Conservation (phyloP, 345 rosid genomes). For the Salix caprea region DNA sequence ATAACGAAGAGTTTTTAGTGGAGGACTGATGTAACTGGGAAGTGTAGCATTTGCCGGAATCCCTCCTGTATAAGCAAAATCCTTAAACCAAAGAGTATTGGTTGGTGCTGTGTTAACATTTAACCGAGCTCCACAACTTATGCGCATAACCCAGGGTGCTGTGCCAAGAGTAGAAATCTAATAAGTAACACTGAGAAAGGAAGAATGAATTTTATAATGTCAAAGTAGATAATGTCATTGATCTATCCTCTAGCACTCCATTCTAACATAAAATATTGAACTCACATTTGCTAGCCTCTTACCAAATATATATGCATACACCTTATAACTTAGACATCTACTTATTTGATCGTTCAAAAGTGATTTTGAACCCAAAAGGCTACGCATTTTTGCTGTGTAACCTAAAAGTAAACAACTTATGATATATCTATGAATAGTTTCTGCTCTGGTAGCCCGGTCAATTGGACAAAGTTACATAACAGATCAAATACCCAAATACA, state of each 20-base stretch:
- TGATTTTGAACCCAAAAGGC: background rate
- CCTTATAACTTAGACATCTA: background rate
- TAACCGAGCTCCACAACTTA: conserved; percentile 83
- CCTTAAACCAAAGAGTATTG: conserved; percentile 81
- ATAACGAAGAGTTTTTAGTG: conserved; percentile 67
- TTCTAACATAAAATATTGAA: background rate
- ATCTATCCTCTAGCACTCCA: background rate
- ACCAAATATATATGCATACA: background rate
- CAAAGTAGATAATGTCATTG: background rate
- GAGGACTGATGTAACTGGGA: conserved; percentile 64
- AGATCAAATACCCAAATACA: background rate
- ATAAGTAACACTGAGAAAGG: background rate
- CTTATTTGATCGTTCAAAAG: background rate
- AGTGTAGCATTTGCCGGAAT: conserved; percentile 56
- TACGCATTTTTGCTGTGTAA: background rate
- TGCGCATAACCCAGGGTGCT: conserved; percentile 88
- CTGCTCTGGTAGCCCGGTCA: background rate
- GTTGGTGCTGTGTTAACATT: conserved; percentile 62
- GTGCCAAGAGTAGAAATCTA: conserved; percentile 16
- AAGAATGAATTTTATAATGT: background rate
- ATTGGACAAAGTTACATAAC: background rate
- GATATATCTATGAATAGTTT: background rate
- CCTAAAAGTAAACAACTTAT: background rate
- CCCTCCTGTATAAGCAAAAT: conserved; percentile 91
- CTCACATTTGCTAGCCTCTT: background rate